Conservation (phyloP, 805 yeast genomes). For the Barnettozyma wickerhamii region DNA sequence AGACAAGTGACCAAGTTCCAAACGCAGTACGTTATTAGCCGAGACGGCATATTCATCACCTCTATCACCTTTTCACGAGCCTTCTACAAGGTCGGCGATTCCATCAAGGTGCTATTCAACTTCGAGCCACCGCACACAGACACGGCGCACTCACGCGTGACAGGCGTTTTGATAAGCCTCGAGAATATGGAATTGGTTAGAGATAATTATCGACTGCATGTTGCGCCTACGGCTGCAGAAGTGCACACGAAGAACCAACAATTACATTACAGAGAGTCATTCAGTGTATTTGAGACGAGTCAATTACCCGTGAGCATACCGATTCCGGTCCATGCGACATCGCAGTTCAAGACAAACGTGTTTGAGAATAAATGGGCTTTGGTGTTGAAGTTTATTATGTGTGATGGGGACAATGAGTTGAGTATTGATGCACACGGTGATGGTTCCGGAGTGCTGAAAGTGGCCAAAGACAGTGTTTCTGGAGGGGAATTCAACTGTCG, state of each 20-base stretch:
- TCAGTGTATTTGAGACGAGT: constrained; percentile 26
- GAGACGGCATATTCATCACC: constrained; percentile 38
- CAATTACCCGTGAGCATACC: constrained; percentile 28
- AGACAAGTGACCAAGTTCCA: constrained; percentile 25
- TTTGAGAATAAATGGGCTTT: constrained; percentile 37
- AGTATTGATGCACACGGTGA: constrained; percentile 28
- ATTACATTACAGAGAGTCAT: constrained; percentile 28
- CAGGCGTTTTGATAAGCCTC: constrained; percentile 32
- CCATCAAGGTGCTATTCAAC: constrained; percentile 35
- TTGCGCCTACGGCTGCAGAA: not conserved
- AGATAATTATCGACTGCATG: constrained; percentile 25
- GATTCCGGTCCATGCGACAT: constrained; percentile 31
- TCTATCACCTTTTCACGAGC: constrained; percentile 35
- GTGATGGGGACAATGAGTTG: constrained; percentile 16
- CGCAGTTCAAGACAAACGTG: constrained; percentile 37
- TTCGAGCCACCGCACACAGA: constrained; percentile 17
- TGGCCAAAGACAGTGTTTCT: constrained; percentile 31
- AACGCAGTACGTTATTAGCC: constrained; percentile 36
- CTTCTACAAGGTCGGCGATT: constrained; percentile 40
- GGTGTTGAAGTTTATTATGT: constrained; percentile 32
- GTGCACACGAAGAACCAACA: constrained; percentile 4
- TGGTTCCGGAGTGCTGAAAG: constrained; percentile 30
- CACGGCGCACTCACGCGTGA: constrained; percentile 28
- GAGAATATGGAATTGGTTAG: constrained; percentile 34
- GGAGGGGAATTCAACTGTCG: constrained; percentile 40